Conservation (phyloP, 257 asterid species). For the Coffea eugenioides region DNA sequence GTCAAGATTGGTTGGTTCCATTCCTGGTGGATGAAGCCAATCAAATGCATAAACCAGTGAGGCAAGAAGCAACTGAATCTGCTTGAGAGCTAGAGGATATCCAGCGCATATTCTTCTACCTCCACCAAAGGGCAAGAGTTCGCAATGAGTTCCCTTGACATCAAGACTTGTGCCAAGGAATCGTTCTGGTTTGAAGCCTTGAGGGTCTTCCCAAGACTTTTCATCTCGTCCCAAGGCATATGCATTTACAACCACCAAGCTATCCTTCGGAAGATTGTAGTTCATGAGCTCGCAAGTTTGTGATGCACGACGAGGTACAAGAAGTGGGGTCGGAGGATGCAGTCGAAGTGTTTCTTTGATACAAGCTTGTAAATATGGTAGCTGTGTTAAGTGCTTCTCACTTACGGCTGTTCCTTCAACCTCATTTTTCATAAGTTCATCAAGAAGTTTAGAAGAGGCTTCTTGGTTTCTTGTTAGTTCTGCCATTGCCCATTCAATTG, state of each 20-base stretch:
- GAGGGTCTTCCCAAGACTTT: slow-evolving; percentile 15
- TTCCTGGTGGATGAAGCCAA: slow-evolving; percentile 6
- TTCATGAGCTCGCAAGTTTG: slow-evolving; percentile 9
- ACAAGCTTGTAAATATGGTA: slow-evolving; percentile 17
- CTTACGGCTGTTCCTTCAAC: background rate
- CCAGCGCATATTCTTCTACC: slow-evolving; percentile 18
- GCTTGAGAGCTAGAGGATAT: slow-evolving; percentile 12
- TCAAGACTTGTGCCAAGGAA: slow-evolving; percentile 5
- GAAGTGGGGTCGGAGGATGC: slow-evolving; percentile 24
- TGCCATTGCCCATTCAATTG: background rate
- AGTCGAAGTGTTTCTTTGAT: slow-evolving; percentile 17
- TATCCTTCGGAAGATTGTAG: slow-evolving; percentile 10
- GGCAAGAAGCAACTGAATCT: slow-evolving; percentile 15
- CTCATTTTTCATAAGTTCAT: background rate
- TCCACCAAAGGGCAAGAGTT: slow-evolving; percentile 20
- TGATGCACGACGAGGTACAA: slow-evolving; percentile 9
- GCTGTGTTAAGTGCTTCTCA: background rate
- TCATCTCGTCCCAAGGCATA: slow-evolving; percentile 15
- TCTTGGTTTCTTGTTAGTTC: background rate
- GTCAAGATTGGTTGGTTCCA: background rate
- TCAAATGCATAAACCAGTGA: slow-evolving; percentile 8
- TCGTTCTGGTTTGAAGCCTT: slow-evolving; percentile 14
- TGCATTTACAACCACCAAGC: slow-evolving; percentile 5
- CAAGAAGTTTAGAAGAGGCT: background rate
- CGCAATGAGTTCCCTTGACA: slow-evolving; percentile 10